These are phyloP conservation scores for Lentinula novae-zelandiae DNA, from an alignment of 1,284 basidiomycete genomes.

Conservation along the genomic window DNA sequence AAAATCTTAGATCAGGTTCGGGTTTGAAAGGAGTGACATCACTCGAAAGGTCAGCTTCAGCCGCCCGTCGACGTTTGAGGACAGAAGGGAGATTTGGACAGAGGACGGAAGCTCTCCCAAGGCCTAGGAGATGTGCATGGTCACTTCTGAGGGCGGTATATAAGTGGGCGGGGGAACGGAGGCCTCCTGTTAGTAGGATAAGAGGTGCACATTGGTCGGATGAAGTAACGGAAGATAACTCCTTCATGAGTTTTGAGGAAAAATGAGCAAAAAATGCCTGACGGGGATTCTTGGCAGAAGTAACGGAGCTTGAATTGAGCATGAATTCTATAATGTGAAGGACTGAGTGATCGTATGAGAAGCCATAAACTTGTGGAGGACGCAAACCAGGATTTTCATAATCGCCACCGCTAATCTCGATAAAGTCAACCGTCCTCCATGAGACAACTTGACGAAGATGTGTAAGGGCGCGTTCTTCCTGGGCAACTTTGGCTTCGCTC, in stretches of 20 bases:
- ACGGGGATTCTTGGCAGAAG: constrained; percentile 30
- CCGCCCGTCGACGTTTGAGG: constrained; percentile 22
- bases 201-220: constrained; percentile 38
- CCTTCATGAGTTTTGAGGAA: constrained; percentile 47
- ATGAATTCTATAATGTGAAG: constrained; percentile 38
- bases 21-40: constrained; percentile 31
- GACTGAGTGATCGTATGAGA: neutral
- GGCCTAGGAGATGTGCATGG: constrained; percentile 72
- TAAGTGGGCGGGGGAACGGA: constrained; percentile 61
- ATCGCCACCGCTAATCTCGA: constrained; percentile 86
- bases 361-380: neutral
- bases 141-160: constrained; percentile 44
- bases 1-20: constrained; percentile 32
- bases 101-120: constrained; percentile 68
- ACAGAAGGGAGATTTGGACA: constrained; percentile 58
- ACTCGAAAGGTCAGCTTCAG: constrained; percentile 19
- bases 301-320: constrained; percentile 14
- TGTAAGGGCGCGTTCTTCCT: constrained; percentile 51
- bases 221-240: constrained; percentile 28
- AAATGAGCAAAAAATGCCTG: constrained; percentile 65
- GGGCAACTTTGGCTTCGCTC: constrained; percentile 22
- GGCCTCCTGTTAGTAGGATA: constrained; percentile 79
- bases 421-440: constrained; percentile 72
- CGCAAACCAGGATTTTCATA: constrained; percentile 76
- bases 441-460: constrained; percentile 63